These are phyloP conservation scores for Suillus decipiens DNA, from an alignment of 768 basidiomycete species.

Conservation along the genomic window DNA sequence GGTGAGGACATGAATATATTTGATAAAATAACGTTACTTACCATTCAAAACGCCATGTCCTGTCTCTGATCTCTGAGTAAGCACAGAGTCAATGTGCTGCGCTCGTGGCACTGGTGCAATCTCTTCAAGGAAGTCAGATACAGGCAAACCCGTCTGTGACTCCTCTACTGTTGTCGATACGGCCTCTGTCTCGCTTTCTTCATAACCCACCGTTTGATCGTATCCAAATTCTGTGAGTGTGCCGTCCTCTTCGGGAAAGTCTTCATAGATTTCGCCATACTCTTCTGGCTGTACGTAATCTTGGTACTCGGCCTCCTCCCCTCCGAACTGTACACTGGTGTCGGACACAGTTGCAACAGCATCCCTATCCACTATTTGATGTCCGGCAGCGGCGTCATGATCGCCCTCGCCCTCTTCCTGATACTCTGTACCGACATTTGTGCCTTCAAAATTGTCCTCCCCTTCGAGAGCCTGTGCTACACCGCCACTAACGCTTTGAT, in stretches of 20 bases:
- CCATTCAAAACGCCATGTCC: not conserved
- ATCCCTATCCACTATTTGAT: constrained; percentile 29
- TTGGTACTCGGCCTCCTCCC: constrained; percentile 36
- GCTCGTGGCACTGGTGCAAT: constrained; percentile 19
- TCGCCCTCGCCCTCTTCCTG: constrained; percentile 20
- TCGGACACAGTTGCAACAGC: constrained; percentile 11
- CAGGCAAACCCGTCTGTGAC: constrained; percentile 15
- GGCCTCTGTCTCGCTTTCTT: constrained; percentile 23
- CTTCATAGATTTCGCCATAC: constrained; percentile 38
- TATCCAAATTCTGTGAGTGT: constrained; percentile 18
- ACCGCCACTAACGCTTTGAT: constrained; percentile 20
- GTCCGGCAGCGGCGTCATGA: constrained; percentile 33
- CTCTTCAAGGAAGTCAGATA: constrained; percentile 17
- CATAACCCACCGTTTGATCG: constrained; percentile 22
- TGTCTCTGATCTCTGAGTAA: not conserved
- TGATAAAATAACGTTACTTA: not conserved
- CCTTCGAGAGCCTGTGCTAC: constrained; percentile 20
- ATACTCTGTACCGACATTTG: constrained; percentile 21
- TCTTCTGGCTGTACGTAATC: constrained; percentile 37
- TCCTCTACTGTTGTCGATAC: constrained; percentile 23
- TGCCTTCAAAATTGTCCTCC: constrained; percentile 24
- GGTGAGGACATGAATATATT: not conserved
- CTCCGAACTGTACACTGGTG: constrained; percentile 23
- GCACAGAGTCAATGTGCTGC: constrained; percentile 15
- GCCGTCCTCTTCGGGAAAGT: constrained; percentile 31